phyloP scores from a whole-genome alignment of 2,329 filamentous ascomycete genomes.

The Huntiella moniliformis region DNA sequence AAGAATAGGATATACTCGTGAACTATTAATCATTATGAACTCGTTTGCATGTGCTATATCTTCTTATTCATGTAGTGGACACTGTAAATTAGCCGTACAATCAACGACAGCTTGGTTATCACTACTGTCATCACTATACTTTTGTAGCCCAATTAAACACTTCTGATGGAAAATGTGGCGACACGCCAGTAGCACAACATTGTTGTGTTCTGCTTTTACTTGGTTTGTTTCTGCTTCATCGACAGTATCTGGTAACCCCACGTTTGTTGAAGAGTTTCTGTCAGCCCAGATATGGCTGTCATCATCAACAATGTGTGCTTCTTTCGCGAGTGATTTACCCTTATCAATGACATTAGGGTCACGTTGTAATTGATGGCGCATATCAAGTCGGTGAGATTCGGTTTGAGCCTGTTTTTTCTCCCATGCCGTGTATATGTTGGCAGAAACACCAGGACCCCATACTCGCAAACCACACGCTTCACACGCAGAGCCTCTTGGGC shows the following conservation, averaged over 20 bases:
- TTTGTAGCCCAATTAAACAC: constrained; percentile 48
- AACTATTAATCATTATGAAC: too few species aligned
- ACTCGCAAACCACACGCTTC: constrained; percentile 66
- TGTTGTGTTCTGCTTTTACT: constrained; percentile 19
- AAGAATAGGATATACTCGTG: too few species aligned
- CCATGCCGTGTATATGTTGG: constrained; percentile 66
- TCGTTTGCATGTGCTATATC: too few species aligned
- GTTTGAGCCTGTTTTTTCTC: constrained; percentile 39
- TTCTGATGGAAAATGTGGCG: constrained; percentile 51
- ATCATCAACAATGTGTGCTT: constrained; percentile 16
- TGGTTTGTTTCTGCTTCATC: not conserved
- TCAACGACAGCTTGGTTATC: constrained; percentile 12
- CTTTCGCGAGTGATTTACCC: constrained; percentile 32
- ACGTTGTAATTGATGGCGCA: constrained; percentile 20
- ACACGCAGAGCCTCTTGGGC: constrained; percentile 69
- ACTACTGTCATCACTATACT: constrained; percentile 24
- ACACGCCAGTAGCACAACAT: constrained; percentile 49
- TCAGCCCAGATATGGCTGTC: constrained; percentile 18
- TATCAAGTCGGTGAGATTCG: constrained; percentile 25
- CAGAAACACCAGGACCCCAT: constrained; percentile 76
- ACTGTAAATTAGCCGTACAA: too few species aligned
- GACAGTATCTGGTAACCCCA: not conserved
- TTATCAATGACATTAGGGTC: constrained; percentile 27
- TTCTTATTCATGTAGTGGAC: too few species aligned
- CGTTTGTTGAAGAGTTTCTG: constrained; percentile 7